These are phyloP conservation scores for Blastobotrys americana DNA, from an alignment of 805 yeast species.

Conservation along the genomic window DNA sequence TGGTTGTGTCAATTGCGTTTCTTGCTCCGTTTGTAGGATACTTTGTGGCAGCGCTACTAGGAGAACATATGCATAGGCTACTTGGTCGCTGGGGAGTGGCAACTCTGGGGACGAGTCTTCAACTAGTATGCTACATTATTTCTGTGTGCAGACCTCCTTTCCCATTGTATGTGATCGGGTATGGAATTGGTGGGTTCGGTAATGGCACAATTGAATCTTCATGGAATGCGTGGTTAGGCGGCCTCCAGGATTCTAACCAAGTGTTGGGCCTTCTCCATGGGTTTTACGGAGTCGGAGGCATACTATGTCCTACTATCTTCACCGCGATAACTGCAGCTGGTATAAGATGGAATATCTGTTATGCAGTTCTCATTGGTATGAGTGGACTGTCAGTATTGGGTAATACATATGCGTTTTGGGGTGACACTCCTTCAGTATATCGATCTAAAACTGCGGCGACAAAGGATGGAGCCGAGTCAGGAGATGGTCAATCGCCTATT, in stretches of 20 bases:
- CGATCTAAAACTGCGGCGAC: not conserved
- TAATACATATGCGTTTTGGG: conserved; percentile 39
- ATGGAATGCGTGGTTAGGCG: conserved; percentile 42
- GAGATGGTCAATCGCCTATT: not conserved
- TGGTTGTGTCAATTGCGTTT: conserved; percentile 43
- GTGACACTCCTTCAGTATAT: conserved; percentile 18
- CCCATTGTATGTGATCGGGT: conserved; percentile 34
- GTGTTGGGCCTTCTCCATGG: conserved; percentile 62
- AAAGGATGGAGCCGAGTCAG: not conserved
- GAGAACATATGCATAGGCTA: conserved; percentile 35
- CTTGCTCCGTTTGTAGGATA: conserved; percentile 51
- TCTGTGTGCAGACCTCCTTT: conserved; percentile 39
- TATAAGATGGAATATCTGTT: conserved; percentile 47
- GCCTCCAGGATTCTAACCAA: conserved; percentile 47
- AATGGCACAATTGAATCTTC: conserved; percentile 51
- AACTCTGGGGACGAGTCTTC: conserved; percentile 30
- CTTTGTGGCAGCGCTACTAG: conserved; percentile 43
- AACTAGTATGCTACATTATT: conserved; percentile 35
- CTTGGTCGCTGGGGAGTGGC: conserved; percentile 46
- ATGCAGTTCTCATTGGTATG: conserved; percentile 41
- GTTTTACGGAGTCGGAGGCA: conserved; percentile 64
- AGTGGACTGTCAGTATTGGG: conserved; percentile 31
- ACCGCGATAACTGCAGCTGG: conserved; percentile 46
- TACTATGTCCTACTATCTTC: conserved; percentile 59
- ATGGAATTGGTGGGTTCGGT: conserved; percentile 45